A percentile compares a stretch with the other conserved stretches of the same genome.
These are phyloP conservation scores for Dorcoceras hygrometricum DNA, from an alignment of 257 asterid species.

Conservation along the genomic window DNA sequence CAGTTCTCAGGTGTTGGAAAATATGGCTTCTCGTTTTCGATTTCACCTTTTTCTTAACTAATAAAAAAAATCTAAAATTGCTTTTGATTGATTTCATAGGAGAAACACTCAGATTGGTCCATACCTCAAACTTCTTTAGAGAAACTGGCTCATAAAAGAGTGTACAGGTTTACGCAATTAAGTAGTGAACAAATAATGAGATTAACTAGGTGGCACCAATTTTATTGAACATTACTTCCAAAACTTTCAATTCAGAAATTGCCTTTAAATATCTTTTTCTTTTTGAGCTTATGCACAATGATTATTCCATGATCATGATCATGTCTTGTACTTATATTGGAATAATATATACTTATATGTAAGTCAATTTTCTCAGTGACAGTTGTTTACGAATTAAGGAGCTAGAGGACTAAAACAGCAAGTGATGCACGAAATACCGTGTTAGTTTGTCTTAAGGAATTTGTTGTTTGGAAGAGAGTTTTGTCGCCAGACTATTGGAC, in stretches of 20 bases:
- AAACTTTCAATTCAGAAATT: not conserved
- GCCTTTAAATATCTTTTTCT: too few relatives aligned
- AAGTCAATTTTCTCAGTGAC: not conserved
- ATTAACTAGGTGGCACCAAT: not conserved
- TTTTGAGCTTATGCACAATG: not conserved
- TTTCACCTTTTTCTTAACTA: not conserved
- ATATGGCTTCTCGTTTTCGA: not conserved
- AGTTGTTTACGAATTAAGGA: slow-evolving; percentile 23
- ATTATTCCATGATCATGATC: not conserved
- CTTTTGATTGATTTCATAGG: too few relatives aligned
- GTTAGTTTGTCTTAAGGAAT: slow-evolving; percentile 32
- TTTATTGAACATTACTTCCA: not conserved
- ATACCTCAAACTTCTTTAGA: not conserved
- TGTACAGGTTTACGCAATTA: not conserved
- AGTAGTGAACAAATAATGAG: not conserved
- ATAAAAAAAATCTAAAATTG: too few relatives aligned
- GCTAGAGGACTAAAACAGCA: slow-evolving; percentile 21
- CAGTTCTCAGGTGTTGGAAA: not conserved
- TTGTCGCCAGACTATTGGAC: slow-evolving; percentile 37
- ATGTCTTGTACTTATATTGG: not conserved
- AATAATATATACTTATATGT: not conserved
- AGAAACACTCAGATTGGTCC: not conserved
- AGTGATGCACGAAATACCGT: slow-evolving; percentile 1
- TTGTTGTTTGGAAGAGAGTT: slow-evolving; percentile 27
- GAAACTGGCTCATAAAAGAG: not conserved